A percentile compares a stretch with the other conserved stretches of the same genome.
Conservation (phyloP, 345 rosid species). For the Brassica incana region DNA sequence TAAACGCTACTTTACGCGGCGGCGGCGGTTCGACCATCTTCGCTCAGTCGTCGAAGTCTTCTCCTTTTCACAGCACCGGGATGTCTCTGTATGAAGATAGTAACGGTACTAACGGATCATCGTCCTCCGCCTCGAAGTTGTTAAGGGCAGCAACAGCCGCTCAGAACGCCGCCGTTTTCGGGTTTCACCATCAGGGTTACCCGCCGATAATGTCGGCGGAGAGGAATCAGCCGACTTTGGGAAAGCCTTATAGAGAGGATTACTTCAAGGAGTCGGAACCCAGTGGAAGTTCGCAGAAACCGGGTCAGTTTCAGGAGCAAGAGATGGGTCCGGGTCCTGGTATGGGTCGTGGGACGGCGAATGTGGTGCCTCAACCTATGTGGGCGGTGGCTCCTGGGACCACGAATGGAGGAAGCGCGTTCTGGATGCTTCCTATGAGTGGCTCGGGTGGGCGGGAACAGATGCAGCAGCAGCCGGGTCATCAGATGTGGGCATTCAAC, state of each 20-base stretch:
- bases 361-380: conserved; percentile 56
- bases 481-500: conserved; percentile 74
- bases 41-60: conserved; percentile 59
- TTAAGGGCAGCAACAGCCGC: conserved; percentile 31
- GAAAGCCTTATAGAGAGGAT: conserved; percentile 61
- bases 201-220: conserved; percentile 37
- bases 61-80: conserved; percentile 56
- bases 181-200: conserved; percentile 64
- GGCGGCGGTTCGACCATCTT: conserved; percentile 63
- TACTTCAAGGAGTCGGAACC: conserved; percentile 62
- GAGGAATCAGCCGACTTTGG: conserved; percentile 39
- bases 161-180: conserved; percentile 44
- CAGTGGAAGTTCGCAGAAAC: conserved; percentile 50
- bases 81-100: conserved; percentile 50
- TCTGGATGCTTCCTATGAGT: conserved; percentile 82
- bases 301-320: conserved; percentile 41
- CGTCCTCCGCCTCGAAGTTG: conserved; percentile 28
- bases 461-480: conserved; percentile 40
- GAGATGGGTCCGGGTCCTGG: conserved; percentile 41
- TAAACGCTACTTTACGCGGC: conserved; percentile 69
- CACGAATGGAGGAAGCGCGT: conserved; percentile 62
- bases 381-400: conserved; percentile 76
- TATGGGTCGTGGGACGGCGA: conserved; percentile 41
- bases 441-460: conserved; percentile 43
- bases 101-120: conserved; percentile 34